A percentile compares a stretch with the other conserved stretches of the same genome.
Evolutionary conservation across 2,329 filamentous ascomycete species (phyloP).

Genomic region (Teratosphaeria epicoccoides): DNA sequence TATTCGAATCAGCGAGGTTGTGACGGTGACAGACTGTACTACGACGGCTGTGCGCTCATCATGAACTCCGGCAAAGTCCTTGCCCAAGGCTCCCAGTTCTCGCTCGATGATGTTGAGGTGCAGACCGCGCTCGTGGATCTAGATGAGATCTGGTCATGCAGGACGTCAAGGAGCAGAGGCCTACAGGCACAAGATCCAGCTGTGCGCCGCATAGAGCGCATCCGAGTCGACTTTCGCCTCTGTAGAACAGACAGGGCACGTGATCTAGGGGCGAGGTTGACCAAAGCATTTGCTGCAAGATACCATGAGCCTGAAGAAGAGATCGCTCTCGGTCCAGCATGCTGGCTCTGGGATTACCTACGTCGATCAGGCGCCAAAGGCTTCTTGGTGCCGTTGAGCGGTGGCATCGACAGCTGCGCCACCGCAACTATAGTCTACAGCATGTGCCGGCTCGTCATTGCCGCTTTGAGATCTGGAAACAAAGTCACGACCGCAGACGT

Average conservation of each 20-base stretch:
- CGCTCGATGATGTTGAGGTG: slow-evolving; percentile 46
- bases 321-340: slow-evolving; percentile 54
- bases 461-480: slow-evolving; percentile 41
- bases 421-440: slow-evolving; percentile 40
- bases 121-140: slow-evolving; percentile 47
- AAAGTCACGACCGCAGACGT: slow-evolving; percentile 46
- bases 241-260: slow-evolving; percentile 10
- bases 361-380: slow-evolving; percentile 42
- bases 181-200: slow-evolving; percentile 44
- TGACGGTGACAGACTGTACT: slow-evolving; percentile 52
- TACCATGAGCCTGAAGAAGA: slow-evolving; percentile 56
- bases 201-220: slow-evolving; percentile 36
- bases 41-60: slow-evolving; percentile 53
- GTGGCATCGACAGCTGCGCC: slow-evolving; percentile 52
- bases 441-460: slow-evolving; percentile 45
- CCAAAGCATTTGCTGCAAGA: slow-evolving; percentile 36
- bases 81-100: slow-evolving; percentile 57
- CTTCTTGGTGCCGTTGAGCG: slow-evolving; percentile 47
- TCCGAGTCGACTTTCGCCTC: slow-evolving; percentile 37
- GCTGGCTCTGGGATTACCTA: slow-evolving; percentile 58
- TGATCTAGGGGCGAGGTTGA: slow-evolving; percentile 29
- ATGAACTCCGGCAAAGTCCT: slow-evolving; percentile 52
- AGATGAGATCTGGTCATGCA: slow-evolving; percentile 57
- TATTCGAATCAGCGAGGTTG: slow-evolving; percentile 53
- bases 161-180: slow-evolving; percentile 46